A percentile compares a stretch with the other conserved stretches of the same genome.
Evolutionary conservation across 2,329 filamentous ascomycete genomes (phyloP).

Genomic region (Verticillium alfalfae): DNA sequence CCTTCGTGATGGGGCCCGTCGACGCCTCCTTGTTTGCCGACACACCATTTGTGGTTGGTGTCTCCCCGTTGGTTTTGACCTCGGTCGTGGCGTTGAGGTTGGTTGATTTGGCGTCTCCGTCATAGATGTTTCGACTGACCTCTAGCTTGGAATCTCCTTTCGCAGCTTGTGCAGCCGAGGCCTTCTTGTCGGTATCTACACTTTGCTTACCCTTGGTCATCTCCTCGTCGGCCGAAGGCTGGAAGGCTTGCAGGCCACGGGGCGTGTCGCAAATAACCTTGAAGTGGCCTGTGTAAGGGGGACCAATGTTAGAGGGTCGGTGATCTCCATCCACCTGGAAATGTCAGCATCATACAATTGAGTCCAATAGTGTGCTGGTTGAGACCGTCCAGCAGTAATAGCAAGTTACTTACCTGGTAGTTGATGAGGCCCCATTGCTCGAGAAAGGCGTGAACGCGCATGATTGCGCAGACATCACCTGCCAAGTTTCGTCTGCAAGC

Average conservation of each 20-base stretch:
- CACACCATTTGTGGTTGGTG: conserved; percentile 59
- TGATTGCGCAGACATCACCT: conserved; percentile 97
- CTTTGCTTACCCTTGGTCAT: conserved; percentile 56
- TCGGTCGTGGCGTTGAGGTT: conserved; percentile 60
- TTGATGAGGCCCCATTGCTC: conserved; percentile 99
- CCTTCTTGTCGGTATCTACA: conserved; percentile 67
- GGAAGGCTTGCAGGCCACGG: conserved; percentile 88
- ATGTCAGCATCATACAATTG: not conserved
- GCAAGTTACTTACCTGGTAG: conserved; percentile 67
- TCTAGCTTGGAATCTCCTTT: conserved; percentile 72
- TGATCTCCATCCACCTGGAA: conserved; percentile 89
- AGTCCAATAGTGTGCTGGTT: too few relatives aligned
- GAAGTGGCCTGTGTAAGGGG: conserved; percentile 97
- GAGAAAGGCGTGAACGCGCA: conserved; percentile 95
- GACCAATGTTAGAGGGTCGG: conserved; percentile 88
- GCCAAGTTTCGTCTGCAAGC: conserved; percentile 92
- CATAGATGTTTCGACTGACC: conserved; percentile 91
- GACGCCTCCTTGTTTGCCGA: conserved; percentile 52
- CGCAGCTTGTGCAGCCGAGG: conserved; percentile 37
- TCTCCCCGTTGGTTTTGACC: conserved; percentile 72
- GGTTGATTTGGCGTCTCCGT: conserved; percentile 73
- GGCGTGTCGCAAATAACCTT: conserved; percentile 93
- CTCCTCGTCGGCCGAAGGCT: conserved; percentile 75
- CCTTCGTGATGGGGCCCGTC: conserved; percentile 61
- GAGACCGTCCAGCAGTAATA: not conserved